Conservation (phyloP, 192 early-diverging fungal species). For the Podila horticola region DNA sequence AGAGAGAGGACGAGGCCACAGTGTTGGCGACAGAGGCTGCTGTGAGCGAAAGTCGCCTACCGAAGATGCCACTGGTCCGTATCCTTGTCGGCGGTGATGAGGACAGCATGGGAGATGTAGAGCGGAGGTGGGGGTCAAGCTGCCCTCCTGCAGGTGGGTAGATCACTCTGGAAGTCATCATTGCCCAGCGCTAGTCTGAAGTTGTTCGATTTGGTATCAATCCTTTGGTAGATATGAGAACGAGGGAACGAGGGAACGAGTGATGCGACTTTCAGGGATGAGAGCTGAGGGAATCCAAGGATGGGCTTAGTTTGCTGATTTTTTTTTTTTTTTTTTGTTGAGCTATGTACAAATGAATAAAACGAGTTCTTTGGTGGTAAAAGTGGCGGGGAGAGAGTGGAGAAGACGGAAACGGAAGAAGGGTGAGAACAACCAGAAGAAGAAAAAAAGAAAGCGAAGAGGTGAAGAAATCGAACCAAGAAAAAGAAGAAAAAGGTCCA, state of each 20-base stretch:
- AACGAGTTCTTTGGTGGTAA: background rate
- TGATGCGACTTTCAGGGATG: no score
- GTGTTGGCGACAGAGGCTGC: slow-evolving; percentile 45
- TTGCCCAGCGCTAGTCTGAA: background rate
- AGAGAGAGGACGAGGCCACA: slow-evolving; percentile 36
- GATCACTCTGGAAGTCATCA: slow-evolving; percentile 33
- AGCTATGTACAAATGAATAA: no score
- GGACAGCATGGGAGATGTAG: slow-evolving; percentile 19
- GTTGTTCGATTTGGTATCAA: no score
- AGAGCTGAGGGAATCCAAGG: background rate
- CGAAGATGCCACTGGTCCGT: slow-evolving; percentile 40
- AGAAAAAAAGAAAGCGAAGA: slow-evolving; percentile 5
- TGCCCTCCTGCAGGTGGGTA: slow-evolving; percentile 20
- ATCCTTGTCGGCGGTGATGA: slow-evolving; percentile 46
- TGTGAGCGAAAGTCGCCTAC: slow-evolving; percentile 37
- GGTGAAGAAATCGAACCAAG: background rate
- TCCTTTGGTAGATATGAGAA: background rate
- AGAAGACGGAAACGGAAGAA: background rate
- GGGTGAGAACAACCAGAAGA: background rate
- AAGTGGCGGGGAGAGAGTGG: background rate
- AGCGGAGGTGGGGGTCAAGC: slow-evolving; percentile 21
- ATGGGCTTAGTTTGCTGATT: no score
- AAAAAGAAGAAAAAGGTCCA: background rate
- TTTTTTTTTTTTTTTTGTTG: no score
- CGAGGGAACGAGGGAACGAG: no score